A percentile compares a stretch with the other conserved stretches of the same genome.
Conservation (phyloP, 352 stramenopile genomes). For the Albugo candida region DNA sequence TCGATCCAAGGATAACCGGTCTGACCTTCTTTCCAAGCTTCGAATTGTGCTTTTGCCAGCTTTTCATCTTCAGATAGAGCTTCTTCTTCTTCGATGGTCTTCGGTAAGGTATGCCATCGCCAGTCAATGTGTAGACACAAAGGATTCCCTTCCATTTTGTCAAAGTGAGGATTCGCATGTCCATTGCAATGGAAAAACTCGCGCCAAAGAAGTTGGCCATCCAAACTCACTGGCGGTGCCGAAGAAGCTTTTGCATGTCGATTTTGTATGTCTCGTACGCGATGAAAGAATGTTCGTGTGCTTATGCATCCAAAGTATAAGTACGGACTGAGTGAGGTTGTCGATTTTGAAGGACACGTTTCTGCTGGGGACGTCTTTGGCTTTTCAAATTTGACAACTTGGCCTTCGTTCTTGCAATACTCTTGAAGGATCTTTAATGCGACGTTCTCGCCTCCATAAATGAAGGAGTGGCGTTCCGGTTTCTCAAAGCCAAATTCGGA, state of each 20-base stretch:
- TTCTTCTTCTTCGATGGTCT: conserved; percentile 25
- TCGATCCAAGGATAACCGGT: conserved; percentile 98
- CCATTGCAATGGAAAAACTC: conserved; percentile 88
- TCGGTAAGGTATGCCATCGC: conserved; percentile 76
- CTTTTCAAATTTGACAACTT: conserved; percentile 91
- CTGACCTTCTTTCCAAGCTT: conserved; percentile 85
- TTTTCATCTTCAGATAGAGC: conserved; percentile 43
- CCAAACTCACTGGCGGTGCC: conserved; percentile 81
- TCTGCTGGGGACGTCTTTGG: conserved; percentile 89
- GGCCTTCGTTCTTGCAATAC: conserved; percentile 62
- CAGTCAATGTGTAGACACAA: conserved; percentile 77
- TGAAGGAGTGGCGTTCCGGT: conserved; percentile 36
- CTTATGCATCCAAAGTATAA: conserved; percentile 88
- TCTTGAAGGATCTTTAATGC: conserved; percentile 37
- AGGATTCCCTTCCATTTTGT: conserved; percentile 88
- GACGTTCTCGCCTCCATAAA: conserved; percentile 52
- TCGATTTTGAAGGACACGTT: conserved; percentile 76
- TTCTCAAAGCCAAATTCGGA: conserved; percentile 39
- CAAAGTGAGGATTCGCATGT: conserved; percentile 72
- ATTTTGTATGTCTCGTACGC: conserved; percentile 56
- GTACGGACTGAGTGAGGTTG: conserved; percentile 90
- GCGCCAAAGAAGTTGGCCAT: conserved; percentile 90
- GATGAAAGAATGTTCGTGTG: conserved; percentile 80
- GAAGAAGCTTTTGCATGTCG: conserved; percentile 34
- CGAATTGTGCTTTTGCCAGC: conserved; percentile 56